Evolutionary conservation across 306 rosid species (phyloP).

Genomic region (Ochetophila trinervis): DNA sequence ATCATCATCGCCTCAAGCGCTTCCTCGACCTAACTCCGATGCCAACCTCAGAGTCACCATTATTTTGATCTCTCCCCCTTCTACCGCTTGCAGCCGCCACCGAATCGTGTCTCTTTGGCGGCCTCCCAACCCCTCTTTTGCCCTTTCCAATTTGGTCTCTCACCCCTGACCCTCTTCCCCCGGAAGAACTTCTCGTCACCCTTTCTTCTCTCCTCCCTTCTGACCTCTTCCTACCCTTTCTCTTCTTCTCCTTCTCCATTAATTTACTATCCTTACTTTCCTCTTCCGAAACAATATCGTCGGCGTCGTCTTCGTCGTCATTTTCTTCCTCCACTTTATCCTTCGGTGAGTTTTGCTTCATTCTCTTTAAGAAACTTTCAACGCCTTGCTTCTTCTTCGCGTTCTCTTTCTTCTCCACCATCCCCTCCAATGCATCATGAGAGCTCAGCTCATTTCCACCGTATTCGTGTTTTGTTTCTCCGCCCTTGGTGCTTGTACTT

Average conservation of each 20-base stretch:
- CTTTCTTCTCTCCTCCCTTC: slow-evolving; percentile 16
- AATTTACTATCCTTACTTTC: slow-evolving; percentile 17
- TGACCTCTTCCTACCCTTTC: background rate
- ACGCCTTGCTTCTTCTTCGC: slow-evolving; percentile 42
- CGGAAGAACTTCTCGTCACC: slow-evolving; percentile 17
- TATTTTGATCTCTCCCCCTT: slow-evolving; percentile 26
- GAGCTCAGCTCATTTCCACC: slow-evolving; percentile 45
- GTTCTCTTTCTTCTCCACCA: slow-evolving; percentile 35
- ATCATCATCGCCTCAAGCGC: slow-evolving; percentile 34
- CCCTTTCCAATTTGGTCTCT: slow-evolving; percentile 19
- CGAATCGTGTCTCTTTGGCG: slow-evolving; percentile 33
- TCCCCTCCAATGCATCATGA: slow-evolving; percentile 31
- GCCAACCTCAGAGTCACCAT: slow-evolving; percentile 23
- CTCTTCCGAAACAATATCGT: slow-evolving; percentile 23
- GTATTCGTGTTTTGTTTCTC: slow-evolving; percentile 22
- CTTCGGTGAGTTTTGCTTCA: slow-evolving; percentile 35
- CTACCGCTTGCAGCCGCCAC: slow-evolving; percentile 1
- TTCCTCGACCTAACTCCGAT: slow-evolving; percentile 35
- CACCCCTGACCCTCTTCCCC: slow-evolving; percentile 24
- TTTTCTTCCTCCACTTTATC: slow-evolving; percentile 10
- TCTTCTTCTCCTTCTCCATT: background rate
- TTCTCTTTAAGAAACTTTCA: slow-evolving; percentile 46
- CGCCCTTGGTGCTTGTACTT: slow-evolving; percentile 12
- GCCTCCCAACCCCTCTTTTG: slow-evolving; percentile 42
- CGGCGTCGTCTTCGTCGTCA: background rate